These are phyloP conservation scores for Tylopilus intermedius DNA, from an alignment of 768 basidiomycete species.

Conservation along the genomic window DNA sequence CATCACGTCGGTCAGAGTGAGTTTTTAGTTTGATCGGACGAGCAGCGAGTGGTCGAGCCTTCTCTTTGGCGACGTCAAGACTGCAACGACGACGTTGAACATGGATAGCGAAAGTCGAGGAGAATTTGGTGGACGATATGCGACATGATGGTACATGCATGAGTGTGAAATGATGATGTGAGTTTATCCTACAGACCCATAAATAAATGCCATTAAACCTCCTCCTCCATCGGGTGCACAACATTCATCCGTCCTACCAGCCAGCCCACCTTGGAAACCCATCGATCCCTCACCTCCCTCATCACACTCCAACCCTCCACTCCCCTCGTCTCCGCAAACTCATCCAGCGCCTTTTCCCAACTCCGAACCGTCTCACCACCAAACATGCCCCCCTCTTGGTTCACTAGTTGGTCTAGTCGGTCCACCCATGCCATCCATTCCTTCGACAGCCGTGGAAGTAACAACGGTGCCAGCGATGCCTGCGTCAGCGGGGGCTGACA, in stretches of 20 bases:
- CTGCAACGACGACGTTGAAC: too few species aligned
- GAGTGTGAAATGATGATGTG: background rate
- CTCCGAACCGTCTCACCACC: conserved; percentile 59
- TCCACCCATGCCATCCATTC: conserved; percentile 81
- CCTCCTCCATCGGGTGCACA: conserved; percentile 31
- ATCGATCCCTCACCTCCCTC: conserved; percentile 52
- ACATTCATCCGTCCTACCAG: conserved; percentile 46
- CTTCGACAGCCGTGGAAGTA: conserved; percentile 59
- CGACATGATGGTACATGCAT: background rate
- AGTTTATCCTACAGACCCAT: background rate
- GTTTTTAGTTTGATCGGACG: too few species aligned
- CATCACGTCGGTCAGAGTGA: conserved; percentile 7
- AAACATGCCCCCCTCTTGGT: conserved; percentile 75
- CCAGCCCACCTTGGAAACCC: conserved; percentile 78
- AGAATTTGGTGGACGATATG: background rate
- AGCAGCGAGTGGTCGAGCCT: too few species aligned
- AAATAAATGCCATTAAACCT: conserved; percentile 13
- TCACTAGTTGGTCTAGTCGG: conserved; percentile 64
- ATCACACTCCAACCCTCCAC: conserved; percentile 38
- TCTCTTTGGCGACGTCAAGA: background rate
- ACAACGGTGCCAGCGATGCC: conserved; percentile 47
- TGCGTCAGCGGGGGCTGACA: conserved; percentile 66
- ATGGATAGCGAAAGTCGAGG: background rate
- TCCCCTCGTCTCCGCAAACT: conserved; percentile 52
- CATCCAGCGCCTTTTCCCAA: conserved; percentile 70